Percentiles rank a stretch among this genome's conserved stretches.
These are phyloP conservation scores for Fusarium mangiferae DNA, from an alignment of 2,329 filamentous ascomycete species.

Conservation along the genomic window DNA sequence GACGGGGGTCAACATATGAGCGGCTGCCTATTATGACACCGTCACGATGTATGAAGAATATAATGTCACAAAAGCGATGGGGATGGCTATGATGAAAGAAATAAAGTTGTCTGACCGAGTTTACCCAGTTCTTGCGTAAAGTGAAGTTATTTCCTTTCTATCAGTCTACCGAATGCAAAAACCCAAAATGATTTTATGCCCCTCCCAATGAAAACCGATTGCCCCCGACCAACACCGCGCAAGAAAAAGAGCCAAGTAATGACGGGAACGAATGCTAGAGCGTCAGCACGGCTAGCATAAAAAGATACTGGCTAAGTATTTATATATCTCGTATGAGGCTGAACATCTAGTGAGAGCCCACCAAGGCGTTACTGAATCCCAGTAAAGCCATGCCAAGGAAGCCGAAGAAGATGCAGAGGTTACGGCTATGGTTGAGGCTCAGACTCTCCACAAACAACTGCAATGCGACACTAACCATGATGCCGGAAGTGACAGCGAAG, in stretches of 20 bases:
- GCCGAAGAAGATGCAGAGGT: conserved; percentile 81
- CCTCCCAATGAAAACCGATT: background rate
- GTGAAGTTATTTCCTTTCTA: conserved; percentile 32
- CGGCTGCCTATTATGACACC: background rate
- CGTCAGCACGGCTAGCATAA: background rate
- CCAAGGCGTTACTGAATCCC: conserved; percentile 85
- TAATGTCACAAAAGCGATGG: conserved; percentile 14
- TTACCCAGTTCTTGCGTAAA: background rate
- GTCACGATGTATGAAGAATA: conserved; percentile 28
- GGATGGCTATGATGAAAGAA: background rate
- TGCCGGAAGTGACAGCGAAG: conserved; percentile 90
- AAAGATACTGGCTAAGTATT: background rate
- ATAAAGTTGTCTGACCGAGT: background rate
- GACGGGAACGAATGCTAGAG: background rate
- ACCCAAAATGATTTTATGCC: conserved; percentile 9
- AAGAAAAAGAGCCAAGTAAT: conserved; percentile 4
- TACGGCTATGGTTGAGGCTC: conserved; percentile 81
- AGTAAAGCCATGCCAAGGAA: conserved; percentile 90
- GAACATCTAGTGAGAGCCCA: conserved; percentile 62
- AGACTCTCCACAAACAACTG: conserved; percentile 89
- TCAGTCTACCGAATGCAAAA: conserved; percentile 7
- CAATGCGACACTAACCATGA: conserved; percentile 94
- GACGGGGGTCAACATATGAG: background rate
- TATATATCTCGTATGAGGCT: background rate
- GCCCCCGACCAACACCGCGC: conserved; percentile 27